Percentiles rank a stretch among this genome's conserved stretches.
These are phyloP conservation scores for Cephaloascus fragrans DNA, from an alignment of 805 yeast genomes.

Conservation along the genomic window DNA sequence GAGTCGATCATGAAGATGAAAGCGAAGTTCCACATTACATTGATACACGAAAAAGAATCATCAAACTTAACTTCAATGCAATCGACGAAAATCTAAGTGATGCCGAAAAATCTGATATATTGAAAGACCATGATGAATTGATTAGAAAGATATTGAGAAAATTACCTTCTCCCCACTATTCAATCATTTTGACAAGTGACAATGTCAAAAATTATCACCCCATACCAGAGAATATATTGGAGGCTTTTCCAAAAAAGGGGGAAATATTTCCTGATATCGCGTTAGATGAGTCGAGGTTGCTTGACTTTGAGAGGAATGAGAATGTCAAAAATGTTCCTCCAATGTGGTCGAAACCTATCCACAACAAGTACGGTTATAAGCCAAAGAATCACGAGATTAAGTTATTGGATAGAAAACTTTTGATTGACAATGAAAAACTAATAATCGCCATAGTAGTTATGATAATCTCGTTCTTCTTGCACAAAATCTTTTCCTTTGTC, in stretches of 20 bases:
- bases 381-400: slow-evolving; percentile 23
- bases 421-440: slow-evolving; percentile 40
- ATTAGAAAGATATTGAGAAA: slow-evolving; percentile 50
- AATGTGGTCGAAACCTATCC: slow-evolving; percentile 12
- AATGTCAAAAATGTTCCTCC: slow-evolving; percentile 10
- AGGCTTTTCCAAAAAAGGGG: slow-evolving; percentile 18
- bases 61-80: slow-evolving; percentile 47
- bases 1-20: slow-evolving; percentile 26
- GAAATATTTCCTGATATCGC: slow-evolving; percentile 50
- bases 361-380: slow-evolving; percentile 17
- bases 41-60: slow-evolving; percentile 54
- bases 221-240: slow-evolving; percentile 16
- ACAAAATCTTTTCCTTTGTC: no score
- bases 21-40: slow-evolving; percentile 44
- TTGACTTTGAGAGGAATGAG: slow-evolving; percentile 48
- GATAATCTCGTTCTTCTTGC: slow-evolving; percentile 9
- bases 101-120: slow-evolving; percentile 12
- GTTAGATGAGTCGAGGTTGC: slow-evolving; percentile 35
- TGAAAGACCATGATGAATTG: slow-evolving; percentile 33
- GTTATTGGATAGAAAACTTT: slow-evolving; percentile 32
- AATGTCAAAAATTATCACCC: slow-evolving; percentile 17
- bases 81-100: slow-evolving; percentile 19
- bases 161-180: slow-evolving; percentile 64
- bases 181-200: slow-evolving; percentile 45
- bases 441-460: slow-evolving; percentile 26